Conservation (phyloP, 2,329 filamentous ascomycete species). For the Fusarium sp. region DNA sequence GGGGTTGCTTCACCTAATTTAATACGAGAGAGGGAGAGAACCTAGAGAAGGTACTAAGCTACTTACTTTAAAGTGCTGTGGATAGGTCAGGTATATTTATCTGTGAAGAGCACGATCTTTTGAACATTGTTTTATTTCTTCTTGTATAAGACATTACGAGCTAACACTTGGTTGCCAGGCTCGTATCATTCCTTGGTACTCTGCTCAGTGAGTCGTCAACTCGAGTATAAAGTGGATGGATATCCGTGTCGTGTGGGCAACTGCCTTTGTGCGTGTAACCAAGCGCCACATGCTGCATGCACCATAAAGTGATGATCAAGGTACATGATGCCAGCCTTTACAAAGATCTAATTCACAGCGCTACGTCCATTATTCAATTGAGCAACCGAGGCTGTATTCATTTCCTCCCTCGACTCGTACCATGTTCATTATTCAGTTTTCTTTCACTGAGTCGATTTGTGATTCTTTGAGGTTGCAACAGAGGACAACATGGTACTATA, state of each 20-base stretch:
- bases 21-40: background rate
- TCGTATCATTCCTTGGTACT: constrained; percentile 1
- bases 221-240: constrained; percentile 1
- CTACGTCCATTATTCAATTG: background rate
- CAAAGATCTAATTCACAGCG: background rate
- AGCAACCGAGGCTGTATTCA: background rate
- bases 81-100: background rate
- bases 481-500: background rate
- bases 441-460: background rate
- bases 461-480: background rate
- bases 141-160: background rate
- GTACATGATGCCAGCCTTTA: background rate
- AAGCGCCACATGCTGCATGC: constrained; percentile 33
- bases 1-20: background rate
- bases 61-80: background rate
- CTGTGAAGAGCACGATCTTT: background rate
- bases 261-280: constrained; percentile 35
- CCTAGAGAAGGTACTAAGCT: background rate
- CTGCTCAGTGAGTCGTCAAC: background rate
- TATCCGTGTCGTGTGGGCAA: constrained; percentile 37
- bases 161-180: constrained; percentile 21
- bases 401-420: background rate
- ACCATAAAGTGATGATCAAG: background rate
- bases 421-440: background rate
- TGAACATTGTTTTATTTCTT: background rate